A percentile compares a stretch with the other conserved stretches of the same genome.
Conservation (phyloP, 768 basidiomycete species). For the Boletellus sp. region DNA sequence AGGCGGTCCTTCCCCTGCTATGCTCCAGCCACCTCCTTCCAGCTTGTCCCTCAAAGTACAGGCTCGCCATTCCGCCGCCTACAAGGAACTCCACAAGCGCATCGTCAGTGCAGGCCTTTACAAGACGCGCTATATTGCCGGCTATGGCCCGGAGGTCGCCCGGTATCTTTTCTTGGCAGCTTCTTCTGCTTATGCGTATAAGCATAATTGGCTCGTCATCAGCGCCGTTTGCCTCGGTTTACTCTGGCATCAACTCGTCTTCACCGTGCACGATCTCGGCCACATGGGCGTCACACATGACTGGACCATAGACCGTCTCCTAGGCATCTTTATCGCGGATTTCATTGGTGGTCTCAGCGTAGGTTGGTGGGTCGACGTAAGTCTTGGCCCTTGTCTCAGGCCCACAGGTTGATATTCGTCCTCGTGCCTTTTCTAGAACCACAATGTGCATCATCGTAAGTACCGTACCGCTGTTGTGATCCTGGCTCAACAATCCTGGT, state of each 20-base stretch:
- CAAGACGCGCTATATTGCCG: conserved; percentile 73
- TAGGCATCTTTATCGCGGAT: conserved; percentile 78
- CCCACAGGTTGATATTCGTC: conserved; percentile 4
- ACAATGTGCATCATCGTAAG: conserved; percentile 95
- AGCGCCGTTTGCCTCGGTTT: conserved; percentile 83
- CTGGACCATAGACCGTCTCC: conserved; percentile 74
- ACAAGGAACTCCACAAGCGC: conserved; percentile 71
- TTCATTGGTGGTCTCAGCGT: conserved; percentile 91
- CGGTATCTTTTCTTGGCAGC: conserved; percentile 69
- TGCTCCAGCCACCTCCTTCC: conserved; percentile 53
- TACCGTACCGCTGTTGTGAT: conserved; percentile 15
- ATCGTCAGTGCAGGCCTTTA: conserved; percentile 81
- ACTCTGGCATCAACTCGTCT: conserved; percentile 94
- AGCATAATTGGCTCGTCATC: conserved; percentile 57
- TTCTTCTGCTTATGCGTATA: conserved; percentile 60
- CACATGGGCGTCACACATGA: conserved; percentile 91
- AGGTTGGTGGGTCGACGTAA: conserved; percentile 96
- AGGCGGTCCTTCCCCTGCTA: no score
- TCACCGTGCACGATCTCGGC: conserved; percentile 90
- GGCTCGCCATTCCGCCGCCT: conserved; percentile 68
- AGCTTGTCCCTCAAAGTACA: conserved; percentile 55
- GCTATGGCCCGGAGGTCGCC: conserved; percentile 86
- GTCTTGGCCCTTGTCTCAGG: conserved; percentile 33
- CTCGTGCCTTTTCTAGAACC: conserved; percentile 52
- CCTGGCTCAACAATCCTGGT: conserved; percentile 2